Evolutionary conservation across 352 stramenopile genomes (phyloP), one percentile per base, ranked within the genome.

Genomic region (Globisporangium emineosum): DNA sequence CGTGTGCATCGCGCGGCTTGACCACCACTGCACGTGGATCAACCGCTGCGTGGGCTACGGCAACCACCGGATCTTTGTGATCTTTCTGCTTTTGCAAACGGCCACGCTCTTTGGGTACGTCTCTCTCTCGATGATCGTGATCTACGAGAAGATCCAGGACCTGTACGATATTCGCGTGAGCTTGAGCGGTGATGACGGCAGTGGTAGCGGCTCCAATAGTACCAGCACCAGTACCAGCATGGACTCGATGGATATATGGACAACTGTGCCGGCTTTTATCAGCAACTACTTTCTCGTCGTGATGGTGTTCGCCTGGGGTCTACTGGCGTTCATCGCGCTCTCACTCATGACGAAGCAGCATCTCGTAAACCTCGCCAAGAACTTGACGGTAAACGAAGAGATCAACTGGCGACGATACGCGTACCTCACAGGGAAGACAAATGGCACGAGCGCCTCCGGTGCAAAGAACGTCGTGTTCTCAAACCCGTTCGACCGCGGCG

Each of bases 11-110:
- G 83, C 80, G n/a, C 83, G 87, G 8, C 80, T 93, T 64, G 89
- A 96, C 60, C 89, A 96, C 60, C 86, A 96, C 69, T 96, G 89
- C 55, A 75, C 80, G 1, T 96, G 89, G 89, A 88, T 96, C 62
- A 94, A 96, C 56, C 79, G 75, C 0, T 93, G 86, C 49, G 83
- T 96, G 13, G 89, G 89, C 1, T 89, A 79, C 37, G 73, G 70
- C 27, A 96, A 96, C 66, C 87, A 96, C 63, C 78, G 85, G 0
- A 65, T 83, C 4, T 96, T 96, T 66, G 74, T 96, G 53, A 45
- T 71, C 27, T 96, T 96, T 61, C 60, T 96, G 35, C 33, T 89
- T 15, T n/a, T 91, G 57, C 88, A 92, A 65, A 76, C 73, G 56
- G 40, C 88, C 21, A 63, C 79, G 8, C 43, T 93, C 6, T 61